Base-by-base conservation (phyloP, 768 basidiomycete species). In the Boletus tylopilopsis region DNA sequence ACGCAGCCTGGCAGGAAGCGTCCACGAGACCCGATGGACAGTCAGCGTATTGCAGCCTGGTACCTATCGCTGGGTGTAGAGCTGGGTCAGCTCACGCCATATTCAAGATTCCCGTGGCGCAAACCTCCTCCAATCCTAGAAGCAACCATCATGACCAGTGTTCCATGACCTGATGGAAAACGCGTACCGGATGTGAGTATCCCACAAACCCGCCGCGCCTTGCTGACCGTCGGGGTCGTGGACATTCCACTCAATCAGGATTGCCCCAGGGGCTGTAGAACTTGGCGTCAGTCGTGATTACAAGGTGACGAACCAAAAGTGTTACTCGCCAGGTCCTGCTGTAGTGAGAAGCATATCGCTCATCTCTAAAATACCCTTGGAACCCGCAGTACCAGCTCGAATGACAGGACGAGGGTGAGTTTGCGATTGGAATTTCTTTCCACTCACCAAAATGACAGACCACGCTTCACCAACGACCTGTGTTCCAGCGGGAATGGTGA, bases 341-440 rank as follows among this genome's bases (percentile, higher is more conserved):
- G 81, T 82, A 18, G 76, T 70, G 58, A 86, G 80, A 15, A 86
- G 45, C 6, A 87, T 78, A 48, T 85, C 85, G 5, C 75, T 76
- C 42, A 87, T 84, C 57, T 87, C 85, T 12, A 80, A 54, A 3
- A 77, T 51, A 9, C 82, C 85, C 67, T 64, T 22, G 72, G 80
- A 37, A 69, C 73, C 15, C 66, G 48, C 1, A 0, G 71, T 70
- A 2, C 85, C 78, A 32, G 73, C 76, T 55, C 64, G 67, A 29
- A 79, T 68, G 12, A 75, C 71, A 2, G 65, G 69, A 15, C 56
- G 58, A 12, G 77, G 79, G 47, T 66, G 67, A 4, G 42, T 55
- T 52, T 66, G 59, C 44, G 75, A 67, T 42, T 63, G 51, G 62
- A 80, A 79, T 11, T 61, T 69, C 12, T 59, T 51, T 1, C 78